Evolutionary conservation across 192 early-diverging fungal species (phyloP).

Genomic region (Coemansia sp.): DNA sequence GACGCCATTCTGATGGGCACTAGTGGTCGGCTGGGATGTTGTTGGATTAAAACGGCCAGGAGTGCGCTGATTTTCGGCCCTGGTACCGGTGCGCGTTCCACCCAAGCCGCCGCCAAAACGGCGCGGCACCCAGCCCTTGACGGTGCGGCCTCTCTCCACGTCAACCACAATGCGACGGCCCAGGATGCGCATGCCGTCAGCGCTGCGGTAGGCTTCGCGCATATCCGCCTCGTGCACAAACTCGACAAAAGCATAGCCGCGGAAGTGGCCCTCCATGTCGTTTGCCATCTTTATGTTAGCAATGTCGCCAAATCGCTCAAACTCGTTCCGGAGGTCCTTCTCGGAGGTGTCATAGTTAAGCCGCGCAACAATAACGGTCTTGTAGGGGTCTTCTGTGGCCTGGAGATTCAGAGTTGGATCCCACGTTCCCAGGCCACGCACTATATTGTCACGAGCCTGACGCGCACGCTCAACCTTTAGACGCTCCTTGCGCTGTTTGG

Average conservation of each 20-base stretch:
- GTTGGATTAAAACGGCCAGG: conserved; percentile 45
- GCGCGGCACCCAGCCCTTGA: conserved; percentile 88
- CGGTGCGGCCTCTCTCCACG: conserved; percentile 94
- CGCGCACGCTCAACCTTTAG: conserved; percentile 31
- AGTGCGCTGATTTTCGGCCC: conserved; percentile 35
- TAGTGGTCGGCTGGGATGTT: conserved; percentile 1
- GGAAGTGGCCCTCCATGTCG: conserved; percentile 67
- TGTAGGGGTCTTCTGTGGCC: conserved; percentile 83
- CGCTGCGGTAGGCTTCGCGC: conserved; percentile 63
- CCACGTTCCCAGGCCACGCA: conserved; percentile 38
- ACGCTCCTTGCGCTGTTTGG: conserved; percentile 41
- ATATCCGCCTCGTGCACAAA: conserved; percentile 86
- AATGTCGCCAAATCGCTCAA: conserved; percentile 73
- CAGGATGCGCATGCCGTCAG: conserved; percentile 84
- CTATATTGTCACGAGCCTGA: conserved; percentile 34
- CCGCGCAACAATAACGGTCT: conserved; percentile 85
- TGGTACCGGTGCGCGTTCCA: conserved; percentile 40
- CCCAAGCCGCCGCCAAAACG: conserved; percentile 51
- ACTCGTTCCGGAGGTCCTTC: conserved; percentile 69
- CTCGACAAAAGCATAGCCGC: conserved; percentile 96
- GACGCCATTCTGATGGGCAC: conserved; percentile 12
- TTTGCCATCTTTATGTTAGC: conserved; percentile 70
- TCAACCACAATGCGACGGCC: conserved; percentile 87
- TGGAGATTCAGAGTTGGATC: conserved; percentile 61
- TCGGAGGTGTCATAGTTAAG: conserved; percentile 57